Evolutionary conservation across 768 basidiomycete genomes (phyloP).

Genomic region (Tephrocybe sp.): DNA sequence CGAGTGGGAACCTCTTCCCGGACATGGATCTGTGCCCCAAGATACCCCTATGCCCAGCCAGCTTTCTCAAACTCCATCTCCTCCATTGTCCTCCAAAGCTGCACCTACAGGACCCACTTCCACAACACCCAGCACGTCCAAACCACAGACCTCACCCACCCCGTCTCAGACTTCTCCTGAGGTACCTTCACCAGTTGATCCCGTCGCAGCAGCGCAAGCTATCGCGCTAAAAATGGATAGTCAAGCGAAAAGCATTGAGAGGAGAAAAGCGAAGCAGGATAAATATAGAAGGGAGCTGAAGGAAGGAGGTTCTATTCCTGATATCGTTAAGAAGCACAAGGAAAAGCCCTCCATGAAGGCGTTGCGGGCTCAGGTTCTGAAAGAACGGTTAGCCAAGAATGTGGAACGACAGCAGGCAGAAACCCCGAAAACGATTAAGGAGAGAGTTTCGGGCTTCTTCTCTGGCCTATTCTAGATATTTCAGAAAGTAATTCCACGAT

Average conservation of each 20-base stretch:
- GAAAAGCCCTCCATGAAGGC: slow-evolving; percentile 1
- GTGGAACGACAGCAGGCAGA: background rate
- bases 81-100: background rate
- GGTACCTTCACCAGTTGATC: background rate
- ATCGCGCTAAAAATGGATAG: slow-evolving; percentile 1
- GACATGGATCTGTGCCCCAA: slow-evolving; percentile 7
- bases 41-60: slow-evolving; percentile 13
- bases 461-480: slow-evolving; percentile 8
- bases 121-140: background rate
- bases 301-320: background rate
- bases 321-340: background rate
- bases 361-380: background rate
- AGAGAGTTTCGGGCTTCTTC: slow-evolving; percentile 16
- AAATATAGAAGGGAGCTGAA: background rate
- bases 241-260: slow-evolving; percentile 5
- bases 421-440: background rate
- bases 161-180: background rate
- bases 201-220: background rate
- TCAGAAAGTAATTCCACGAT: no score
- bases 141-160: background rate
- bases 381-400: slow-evolving; percentile 1
- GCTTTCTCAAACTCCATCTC: background rate
- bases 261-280: background rate
- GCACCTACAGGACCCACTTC: background rate
- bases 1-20: slow-evolving; percentile 24